A percentile compares a stretch with the other conserved stretches of the same genome.
phyloP scores from a whole-genome alignment of 495 filamentous ascomycete species.

The Lasiosphaeria miniovina region DNA sequence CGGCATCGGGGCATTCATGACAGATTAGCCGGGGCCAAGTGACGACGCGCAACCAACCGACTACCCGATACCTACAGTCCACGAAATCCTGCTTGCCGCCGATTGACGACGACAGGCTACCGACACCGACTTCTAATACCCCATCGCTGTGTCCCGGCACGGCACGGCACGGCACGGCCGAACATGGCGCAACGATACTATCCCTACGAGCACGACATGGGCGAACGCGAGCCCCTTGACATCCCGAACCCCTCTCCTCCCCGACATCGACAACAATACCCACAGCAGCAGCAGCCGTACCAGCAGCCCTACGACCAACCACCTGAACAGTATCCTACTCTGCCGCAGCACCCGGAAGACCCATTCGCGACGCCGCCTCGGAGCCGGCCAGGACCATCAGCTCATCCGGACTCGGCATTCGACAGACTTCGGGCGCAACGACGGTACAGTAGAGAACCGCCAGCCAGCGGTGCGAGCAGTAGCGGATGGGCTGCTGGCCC shows the following conservation, averaged over 20 bases:
- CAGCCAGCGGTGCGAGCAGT: conserved; percentile 13
- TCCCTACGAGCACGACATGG: conserved; percentile 35
- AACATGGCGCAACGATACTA: conserved; percentile 28
- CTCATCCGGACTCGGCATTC: conserved; percentile 45
- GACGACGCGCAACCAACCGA: too few species aligned
- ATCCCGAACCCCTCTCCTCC: conserved; percentile 13
- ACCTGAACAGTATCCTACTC: conserved; percentile 18
- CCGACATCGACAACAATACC: conserved; percentile 4
- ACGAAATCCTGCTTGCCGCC: too few species aligned
- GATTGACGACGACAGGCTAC: too few species aligned
- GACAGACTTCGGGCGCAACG: conserved; percentile 38
- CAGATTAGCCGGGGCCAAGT: too few species aligned
- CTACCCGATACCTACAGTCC: too few species aligned
- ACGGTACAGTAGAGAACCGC: conserved; percentile 32
- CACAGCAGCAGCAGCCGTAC: conserved; percentile 14
- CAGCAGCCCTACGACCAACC: conserved; percentile 21
- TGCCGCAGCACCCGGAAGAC: conserved; percentile 27
- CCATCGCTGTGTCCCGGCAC: too few species aligned
- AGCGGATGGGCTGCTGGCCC: conserved; percentile 14
- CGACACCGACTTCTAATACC: too few species aligned
- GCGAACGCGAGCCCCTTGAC: conserved; percentile 40
- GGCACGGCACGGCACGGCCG: not conserved
- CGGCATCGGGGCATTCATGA: too few species aligned
- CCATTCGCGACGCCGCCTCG: conserved; percentile 26
- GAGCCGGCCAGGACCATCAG: conserved; percentile 23